Base-by-base conservation (phyloP, 2,329 filamentous ascomycete species). In the Botrytis cinerea region DNA sequence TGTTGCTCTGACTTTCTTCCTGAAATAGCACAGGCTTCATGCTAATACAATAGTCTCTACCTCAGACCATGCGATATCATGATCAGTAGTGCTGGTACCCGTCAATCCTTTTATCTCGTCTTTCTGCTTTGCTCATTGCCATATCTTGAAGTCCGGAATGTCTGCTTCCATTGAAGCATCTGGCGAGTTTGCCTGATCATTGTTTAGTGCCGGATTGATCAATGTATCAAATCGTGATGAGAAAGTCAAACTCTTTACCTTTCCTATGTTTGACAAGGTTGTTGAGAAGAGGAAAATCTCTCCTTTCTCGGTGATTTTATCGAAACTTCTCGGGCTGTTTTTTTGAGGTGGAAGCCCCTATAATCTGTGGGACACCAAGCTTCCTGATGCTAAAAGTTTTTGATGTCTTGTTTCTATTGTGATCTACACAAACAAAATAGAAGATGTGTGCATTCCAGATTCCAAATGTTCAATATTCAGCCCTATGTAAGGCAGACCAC, bases 371-470 rank as follows among this genome's bases (percentile, higher is more conserved):
- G 6, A n/a, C 1, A 10, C 14, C 3, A 2, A 40, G 8, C 25
- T 28, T 20, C 16, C 1, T 43, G 2, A 20, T 18, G 14, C 38
- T 10, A 16, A 40, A 1, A 9, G 8, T 14, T 18, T 40, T 14
- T 43, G 12, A 8, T 28, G 7, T 43, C 35, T 43, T 62, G 25
- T n/a, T 4, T 10, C 0, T 8, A 61, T 61, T 14, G 1, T 0
- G 14, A 14, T 9, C 25, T 6, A 25, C 22, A 18, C 12, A 16
- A n/a, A n/a, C 0, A 38, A 10, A 2, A 20, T 25, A 2, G 12
- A 62, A 2, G 12, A 62, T 43, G 5, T 5, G 14, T 8, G 35
- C 35, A 62, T n/a, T n/a, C 12, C 14, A n/a, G 25, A n/a, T 16
- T 8, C 2, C 35, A 43, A 20, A 28, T 18, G 25, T n/a, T 40